Evolutionary conservation across 2,329 filamentous ascomycete genomes (phyloP), one percentile per base, ranked within the genome.

Genomic region (Pestalotiopsis sp.): DNA sequence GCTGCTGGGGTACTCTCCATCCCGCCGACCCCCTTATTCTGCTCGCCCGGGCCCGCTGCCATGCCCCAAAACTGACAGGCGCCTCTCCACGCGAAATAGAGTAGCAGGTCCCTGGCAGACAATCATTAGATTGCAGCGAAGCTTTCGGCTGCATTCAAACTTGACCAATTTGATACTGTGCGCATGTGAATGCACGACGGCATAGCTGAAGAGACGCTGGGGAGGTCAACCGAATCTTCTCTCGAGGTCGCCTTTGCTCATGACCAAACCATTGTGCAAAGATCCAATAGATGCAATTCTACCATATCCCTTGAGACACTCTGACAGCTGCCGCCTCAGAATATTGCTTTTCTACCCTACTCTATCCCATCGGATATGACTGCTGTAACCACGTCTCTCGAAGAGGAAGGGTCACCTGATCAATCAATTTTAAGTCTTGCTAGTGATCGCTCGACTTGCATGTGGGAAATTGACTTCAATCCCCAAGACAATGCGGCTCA

Each of bases 61-160:
- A 17, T 17, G 49, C 23, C 41, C 39, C 61, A 20, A 62, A 64
- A 64, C 12, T 64, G 61, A 64, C 61, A 64, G 61, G 39, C 39
- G 61, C 61, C 61, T 39, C 39, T 64, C 61, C 38, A 64, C 41
- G 61, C 59, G 59, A 62, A 20, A 38, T 27, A 36, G 12, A 36
- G 59, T 20, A 14, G 17, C 59, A 62, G n/a, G 36, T 36, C 59
- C 31, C 57, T 59, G 57, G 57, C 20, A 59, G 9, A 36, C 17
- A 59, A 27, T 23, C 45, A 52, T 52, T n/a, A 52, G n/a, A 52
- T 52, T 52, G 45, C 45, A 52, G 45, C 20, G 45, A 52, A 59
- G 57, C 57, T 59, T 59, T 25, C 57, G 27, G 23, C 57, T 59
- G 57, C 57, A 59, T 36, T 59, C 20, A 27, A 27, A 36, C 45